Evolutionary conservation across 441 rosid genomes (phyloP), one percentile per base, ranked within the genome.

Genomic region (Isatis lusitanica): DNA sequence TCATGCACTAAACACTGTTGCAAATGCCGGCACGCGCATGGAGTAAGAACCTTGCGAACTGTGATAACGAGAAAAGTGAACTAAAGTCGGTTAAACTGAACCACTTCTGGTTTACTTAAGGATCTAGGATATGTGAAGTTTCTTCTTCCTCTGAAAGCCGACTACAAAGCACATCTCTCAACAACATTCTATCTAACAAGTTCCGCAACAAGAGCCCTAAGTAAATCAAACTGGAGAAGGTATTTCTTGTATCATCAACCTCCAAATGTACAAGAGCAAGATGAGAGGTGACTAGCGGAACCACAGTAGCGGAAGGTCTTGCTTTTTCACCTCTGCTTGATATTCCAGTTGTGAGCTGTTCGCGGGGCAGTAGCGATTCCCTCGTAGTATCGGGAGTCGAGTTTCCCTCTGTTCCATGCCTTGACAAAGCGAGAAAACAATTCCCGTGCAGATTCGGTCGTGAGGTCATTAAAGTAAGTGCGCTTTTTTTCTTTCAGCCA

Each of bases 401-500:
- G 97, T 80, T 85, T 86, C 76, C 83, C 85, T 53, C 76, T 79
- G 77, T 94, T 94, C 97, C 99, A 94, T 58, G 76, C 90, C 78
- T 84, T 78, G 51, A 90, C 81, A 42, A 94, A 92, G 69, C 83
- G 86, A 0, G 82, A 51, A 72, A 92, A 94, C 79, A 85, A 71
- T 47, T 83, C 78, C 0, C 90, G 82, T 13, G 99, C 94, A 59
- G 94, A 79, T 74, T 90, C 93, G 0, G 99, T 83, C 0, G 90
- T 89, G 66, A 94, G 96, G 40, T 94, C 94, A 2, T 94, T 88
- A 76, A 94, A 94, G 74, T 88, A 94, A 30, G 84, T 58, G 11
- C 76, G 74, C 53, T 85, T 92, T 80, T 92, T 81, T 71, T 94
- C 99, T 84, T 79, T 85, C 70, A 94, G 84, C 98, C 97, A 94